Conservation (phyloP, 805 yeast species). For the Scheffersomyces stipitis region DNA sequence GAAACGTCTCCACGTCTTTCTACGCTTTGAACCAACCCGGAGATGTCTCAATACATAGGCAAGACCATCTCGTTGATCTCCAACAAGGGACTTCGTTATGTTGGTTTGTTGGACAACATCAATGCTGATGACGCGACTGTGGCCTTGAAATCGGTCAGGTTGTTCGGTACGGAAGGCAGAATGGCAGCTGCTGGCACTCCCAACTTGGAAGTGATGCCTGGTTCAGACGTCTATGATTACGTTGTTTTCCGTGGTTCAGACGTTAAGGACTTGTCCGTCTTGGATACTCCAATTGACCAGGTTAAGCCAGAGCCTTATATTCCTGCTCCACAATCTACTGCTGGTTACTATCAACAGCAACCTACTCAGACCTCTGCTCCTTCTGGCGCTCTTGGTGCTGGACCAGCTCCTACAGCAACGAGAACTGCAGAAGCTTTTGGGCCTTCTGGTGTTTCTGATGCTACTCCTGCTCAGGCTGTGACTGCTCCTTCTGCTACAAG, state of each 20-base stretch:
- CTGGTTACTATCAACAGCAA: slow-evolving; percentile 12
- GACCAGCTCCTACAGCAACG: background rate
- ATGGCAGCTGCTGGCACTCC: slow-evolving; percentile 57
- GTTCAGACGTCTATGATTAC: slow-evolving; percentile 65
- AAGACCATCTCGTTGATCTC: slow-evolving; percentile 82
- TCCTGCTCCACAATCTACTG: slow-evolving; percentile 10
- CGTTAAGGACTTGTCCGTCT: slow-evolving; percentile 82
- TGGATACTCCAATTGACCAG: slow-evolving; percentile 67
- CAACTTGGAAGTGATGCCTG: slow-evolving; percentile 67
- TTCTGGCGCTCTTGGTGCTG: background rate
- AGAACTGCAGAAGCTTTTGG: background rate
- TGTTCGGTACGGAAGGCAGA: slow-evolving; percentile 92
- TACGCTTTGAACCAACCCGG: slow-evolving; percentile 3
- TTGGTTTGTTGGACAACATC: slow-evolving; percentile 83
- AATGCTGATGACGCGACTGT: slow-evolving; percentile 91
- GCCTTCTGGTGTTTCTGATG: background rate
- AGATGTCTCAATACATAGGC: slow-evolving; percentile 91
- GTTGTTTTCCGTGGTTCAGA: slow-evolving; percentile 90
- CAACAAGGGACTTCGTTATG: slow-evolving; percentile 79
- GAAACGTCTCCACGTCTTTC: too few relatives aligned
- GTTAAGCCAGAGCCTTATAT: slow-evolving; percentile 53
- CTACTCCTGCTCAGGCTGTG: slow-evolving; percentile 29
- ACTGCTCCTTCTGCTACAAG: slow-evolving; percentile 30
- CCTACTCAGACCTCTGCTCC: slow-evolving; percentile 1
- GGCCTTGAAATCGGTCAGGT: slow-evolving; percentile 73